A percentile compares a stretch with the other conserved stretches of the same genome.
phyloP scores from a whole-genome alignment of 257 asterid species.

The Scutellaria baicalensis region DNA sequence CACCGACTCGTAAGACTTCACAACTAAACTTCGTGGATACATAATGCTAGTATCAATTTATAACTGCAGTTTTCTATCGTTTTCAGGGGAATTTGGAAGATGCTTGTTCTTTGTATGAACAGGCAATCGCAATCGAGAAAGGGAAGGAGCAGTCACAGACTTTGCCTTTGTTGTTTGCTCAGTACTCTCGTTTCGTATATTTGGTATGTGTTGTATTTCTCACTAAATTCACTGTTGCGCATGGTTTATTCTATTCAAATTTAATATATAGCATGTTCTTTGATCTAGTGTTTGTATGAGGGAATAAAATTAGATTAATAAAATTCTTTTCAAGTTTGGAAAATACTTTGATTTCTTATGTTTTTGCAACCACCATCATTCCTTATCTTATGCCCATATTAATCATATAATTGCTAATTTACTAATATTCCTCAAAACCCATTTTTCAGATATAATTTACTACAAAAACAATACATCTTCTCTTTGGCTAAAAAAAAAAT shows the following conservation, averaged over 20 bases:
- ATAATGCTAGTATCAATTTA: not conserved
- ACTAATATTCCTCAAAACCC: not conserved
- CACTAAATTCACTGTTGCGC: not conserved
- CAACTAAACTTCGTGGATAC: not conserved
- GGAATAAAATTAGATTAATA: not conserved
- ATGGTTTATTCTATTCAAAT: not conserved
- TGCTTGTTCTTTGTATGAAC: conserved; percentile 81
- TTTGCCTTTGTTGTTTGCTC: conserved; percentile 80
- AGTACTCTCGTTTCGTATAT: conserved; percentile 75
- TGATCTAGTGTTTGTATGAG: not conserved
- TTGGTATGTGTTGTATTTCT: conserved; percentile 41
- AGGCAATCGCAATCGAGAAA: conserved; percentile 89
- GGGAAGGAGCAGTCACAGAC: conserved; percentile 93
- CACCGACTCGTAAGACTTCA: conserved; percentile 60
- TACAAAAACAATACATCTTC: no score
- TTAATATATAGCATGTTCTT: not conserved
- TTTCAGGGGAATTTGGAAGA: conserved; percentile 79
- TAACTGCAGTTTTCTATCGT: conserved; percentile 13
- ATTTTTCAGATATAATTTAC: not conserved
- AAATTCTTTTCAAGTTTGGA: not conserved
- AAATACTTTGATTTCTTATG: no score
- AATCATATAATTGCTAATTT: no score
- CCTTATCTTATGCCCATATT: no score
- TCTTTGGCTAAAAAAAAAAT: no score
- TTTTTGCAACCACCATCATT: no score